A percentile compares a stretch with the other conserved stretches of the same genome.
phyloP scores from a whole-genome alignment of 768 basidiomycete genomes.

The Psilocybe cubensis region DNA sequence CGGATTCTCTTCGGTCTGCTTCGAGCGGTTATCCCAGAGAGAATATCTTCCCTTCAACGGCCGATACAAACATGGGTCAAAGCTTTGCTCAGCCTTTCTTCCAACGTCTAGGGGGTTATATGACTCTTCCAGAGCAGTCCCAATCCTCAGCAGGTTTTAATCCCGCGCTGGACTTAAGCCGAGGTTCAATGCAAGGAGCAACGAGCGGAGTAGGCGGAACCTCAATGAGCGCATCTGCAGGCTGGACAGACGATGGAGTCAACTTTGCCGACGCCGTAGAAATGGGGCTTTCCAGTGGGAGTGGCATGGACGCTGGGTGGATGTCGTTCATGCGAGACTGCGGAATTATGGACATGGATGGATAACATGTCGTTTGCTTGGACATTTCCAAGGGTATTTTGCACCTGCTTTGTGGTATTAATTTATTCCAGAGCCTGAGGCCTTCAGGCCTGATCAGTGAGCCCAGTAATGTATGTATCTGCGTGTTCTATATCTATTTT shows the following conservation, averaged over 20 bases:
- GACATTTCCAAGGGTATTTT: no score
- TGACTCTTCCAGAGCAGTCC: neutral
- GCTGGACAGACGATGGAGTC: constrained; percentile 11
- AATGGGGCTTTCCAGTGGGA: constrained; percentile 47
- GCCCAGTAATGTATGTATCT: no score
- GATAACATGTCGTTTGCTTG: constrained; percentile 1
- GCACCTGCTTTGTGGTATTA: no score
- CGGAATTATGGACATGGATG: constrained; percentile 45
- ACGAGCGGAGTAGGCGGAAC: neutral
- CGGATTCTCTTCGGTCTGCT: neutral
- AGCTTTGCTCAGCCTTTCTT: neutral
- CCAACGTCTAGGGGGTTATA: neutral
- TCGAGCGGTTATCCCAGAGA: neutral
- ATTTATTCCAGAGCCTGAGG: no score
- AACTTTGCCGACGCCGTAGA: constrained; percentile 40
- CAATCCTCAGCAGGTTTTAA: neutral
- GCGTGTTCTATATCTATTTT: no score
- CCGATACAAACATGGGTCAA: neutral
- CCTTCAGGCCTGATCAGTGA: no score
- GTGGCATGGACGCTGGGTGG: constrained; percentile 52
- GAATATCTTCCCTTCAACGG: neutral
- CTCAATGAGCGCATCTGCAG: neutral
- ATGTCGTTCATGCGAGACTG: constrained; percentile 52
- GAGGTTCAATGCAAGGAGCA: neutral
- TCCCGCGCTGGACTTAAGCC: neutral